Conservation (phyloP, 1,139 yeast species). For the Diutina ranongensis region DNA sequence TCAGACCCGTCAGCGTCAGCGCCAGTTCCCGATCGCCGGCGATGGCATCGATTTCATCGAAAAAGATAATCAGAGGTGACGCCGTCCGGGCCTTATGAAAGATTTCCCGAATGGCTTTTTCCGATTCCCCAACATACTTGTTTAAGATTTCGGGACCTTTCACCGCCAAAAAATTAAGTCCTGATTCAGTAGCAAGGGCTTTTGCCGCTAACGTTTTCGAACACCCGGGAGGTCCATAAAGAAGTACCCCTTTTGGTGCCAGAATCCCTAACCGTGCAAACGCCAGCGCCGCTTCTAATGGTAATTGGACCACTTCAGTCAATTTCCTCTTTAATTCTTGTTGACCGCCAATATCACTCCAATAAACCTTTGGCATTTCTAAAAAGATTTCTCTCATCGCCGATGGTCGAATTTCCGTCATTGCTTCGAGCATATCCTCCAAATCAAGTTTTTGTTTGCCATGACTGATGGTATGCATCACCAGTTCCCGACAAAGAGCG, state of each 20-base stretch:
- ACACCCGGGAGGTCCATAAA: slow-evolving; percentile 97
- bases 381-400: slow-evolving; percentile 94
- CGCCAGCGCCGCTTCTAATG: slow-evolving; percentile 71
- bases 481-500: slow-evolving; percentile 81
- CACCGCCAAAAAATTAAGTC: slow-evolving; percentile 82
- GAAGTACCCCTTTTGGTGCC: slow-evolving; percentile 84
- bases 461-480: slow-evolving; percentile 67
- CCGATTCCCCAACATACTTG: slow-evolving; percentile 92
- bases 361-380: slow-evolving; percentile 87
- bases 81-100: slow-evolving; percentile 90
- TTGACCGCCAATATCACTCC: slow-evolving; percentile 97
- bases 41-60: slow-evolving; percentile 92
- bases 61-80: slow-evolving; percentile 82
- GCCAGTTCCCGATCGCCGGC: slow-evolving; percentile 63
- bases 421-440: slow-evolving; percentile 53
- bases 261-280: slow-evolving; percentile 67
- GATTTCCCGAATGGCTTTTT: slow-evolving; percentile 76
- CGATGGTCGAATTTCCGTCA: slow-evolving; percentile 77
- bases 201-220: slow-evolving; percentile 90
- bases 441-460: slow-evolving; percentile 29
- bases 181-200: slow-evolving; percentile 91
- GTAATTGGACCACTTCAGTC: slow-evolving; percentile 84
- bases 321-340: slow-evolving; percentile 67
- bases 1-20: slow-evolving; percentile 63
- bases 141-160: slow-evolving; percentile 94